Evolutionary conservation across 441 rosid species (phyloP).

Genomic region (Adansonia rubrostipa): DNA sequence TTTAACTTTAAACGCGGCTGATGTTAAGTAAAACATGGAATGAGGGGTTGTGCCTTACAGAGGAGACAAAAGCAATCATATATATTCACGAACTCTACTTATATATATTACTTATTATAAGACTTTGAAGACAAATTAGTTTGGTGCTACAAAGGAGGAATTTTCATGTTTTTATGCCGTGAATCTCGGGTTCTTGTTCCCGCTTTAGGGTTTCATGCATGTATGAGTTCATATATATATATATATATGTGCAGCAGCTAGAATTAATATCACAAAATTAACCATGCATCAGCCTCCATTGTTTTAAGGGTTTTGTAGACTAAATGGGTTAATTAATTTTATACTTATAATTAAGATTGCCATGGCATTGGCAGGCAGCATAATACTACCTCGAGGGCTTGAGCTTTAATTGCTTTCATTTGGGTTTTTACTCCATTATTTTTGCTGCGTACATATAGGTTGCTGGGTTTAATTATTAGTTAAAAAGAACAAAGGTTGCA

Average conservation of each 20-base stretch:
- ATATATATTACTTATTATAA: no score
- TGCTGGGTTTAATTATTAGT: background rate
- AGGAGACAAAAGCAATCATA: no score
- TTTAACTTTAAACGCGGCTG: no score
- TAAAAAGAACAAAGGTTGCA: background rate
- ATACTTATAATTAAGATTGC: background rate
- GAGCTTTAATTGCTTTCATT: background rate
- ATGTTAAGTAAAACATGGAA: no score
- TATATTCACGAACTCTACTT: no score
- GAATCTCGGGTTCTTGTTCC: constrained; percentile 46
- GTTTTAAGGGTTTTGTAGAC: background rate
- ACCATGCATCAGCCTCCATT: background rate
- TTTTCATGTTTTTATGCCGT: constrained; percentile 29
- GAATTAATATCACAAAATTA: background rate
- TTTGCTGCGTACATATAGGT: background rate
- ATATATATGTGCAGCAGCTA: background rate
- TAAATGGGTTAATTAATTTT: background rate
- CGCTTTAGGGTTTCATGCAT: constrained; percentile 35
- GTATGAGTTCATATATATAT: constrained; percentile 24
- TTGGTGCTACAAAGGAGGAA: no score
- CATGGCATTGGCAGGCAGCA: background rate
- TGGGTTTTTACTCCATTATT: background rate
- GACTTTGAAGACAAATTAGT: no score
- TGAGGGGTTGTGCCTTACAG: no score
- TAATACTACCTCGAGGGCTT: background rate